Evolutionary conservation across 106 monocot genomes (phyloP), one percentile per base, ranked within the genome.

Genomic region (Platanthera zijinensis): DNA sequence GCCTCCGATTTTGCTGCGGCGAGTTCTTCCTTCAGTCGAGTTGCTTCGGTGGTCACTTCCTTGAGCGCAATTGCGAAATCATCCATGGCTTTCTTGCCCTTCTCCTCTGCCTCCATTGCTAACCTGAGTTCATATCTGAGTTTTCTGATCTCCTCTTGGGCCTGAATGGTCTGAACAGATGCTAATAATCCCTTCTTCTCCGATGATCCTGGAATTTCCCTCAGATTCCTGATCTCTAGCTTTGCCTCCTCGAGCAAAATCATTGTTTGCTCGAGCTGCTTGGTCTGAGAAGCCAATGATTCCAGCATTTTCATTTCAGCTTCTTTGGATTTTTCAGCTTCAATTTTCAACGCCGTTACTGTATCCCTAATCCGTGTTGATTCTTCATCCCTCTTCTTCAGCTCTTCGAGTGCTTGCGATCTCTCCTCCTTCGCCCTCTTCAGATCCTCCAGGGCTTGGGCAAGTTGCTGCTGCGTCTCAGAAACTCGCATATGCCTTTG

Each of bases 281-380:
- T 90, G 1, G 90, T 94, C 71, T 90, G 90, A 17, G 80, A 87
- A 30, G 84, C 73, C 47, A 94, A 71, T 0, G 90, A 94, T 52
- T 94, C 94, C 14, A 94, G 80, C 88, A 89, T 88, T 63, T 90
- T 94, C 13, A 83, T 80, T 76, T 94, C 94, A 8, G 94, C 90
- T 18, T 88, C 83, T 78, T 89, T 93, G 8, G 91, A 85, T 53
- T 83, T 89, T 73, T 84, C 78, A 3, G 83, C 81, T 66, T 97
- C 93, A 9, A 3, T 5, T 22, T 72, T 51, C 11, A 72, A 51
- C 48, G 47, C 84, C 79, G 75, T 86, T 15, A 75, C 13, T 47
- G 21, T 84, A 74, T 5, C 56, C 14, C 48, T 81, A 86, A 74
- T 89, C 86, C 72, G 81, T 75, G 14, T 74, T 18, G 13, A 74